Conservation (phyloP, 176 grass and related monocot species). For the Pontederia crassipes region DNA sequence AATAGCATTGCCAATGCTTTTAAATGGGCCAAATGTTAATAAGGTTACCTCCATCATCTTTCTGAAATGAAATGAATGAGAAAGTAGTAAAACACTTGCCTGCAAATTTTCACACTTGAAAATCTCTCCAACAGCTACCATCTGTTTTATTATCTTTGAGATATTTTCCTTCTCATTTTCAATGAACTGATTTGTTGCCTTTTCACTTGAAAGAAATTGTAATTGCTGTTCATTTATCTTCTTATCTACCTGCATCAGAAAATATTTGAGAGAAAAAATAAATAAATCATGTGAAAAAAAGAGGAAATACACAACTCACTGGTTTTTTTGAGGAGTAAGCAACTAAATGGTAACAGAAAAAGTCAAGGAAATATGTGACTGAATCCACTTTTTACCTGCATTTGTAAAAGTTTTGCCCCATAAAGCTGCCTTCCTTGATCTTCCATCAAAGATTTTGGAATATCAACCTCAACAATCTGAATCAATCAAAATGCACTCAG, state of each 20-base stretch:
- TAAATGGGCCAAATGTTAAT: no score
- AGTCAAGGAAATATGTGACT: neutral
- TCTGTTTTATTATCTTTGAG: conserved; percentile 78
- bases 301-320: conserved; percentile 9
- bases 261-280: conserved; percentile 18
- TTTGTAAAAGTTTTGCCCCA: conserved; percentile 78
- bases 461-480: conserved; percentile 87
- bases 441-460: conserved; percentile 85
- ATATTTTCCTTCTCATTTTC: conserved; percentile 74
- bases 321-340: neutral
- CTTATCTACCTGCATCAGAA: conserved; percentile 51
- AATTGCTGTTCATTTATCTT: conserved; percentile 82
- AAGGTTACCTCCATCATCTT: no score
- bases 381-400: conserved; percentile 46
- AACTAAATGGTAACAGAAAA: neutral
- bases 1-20: no score
- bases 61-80: no score
- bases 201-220: conserved; percentile 56
- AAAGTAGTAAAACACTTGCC: conserved; percentile 24
- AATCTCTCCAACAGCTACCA: conserved; percentile 82
- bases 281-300: conserved; percentile 8
- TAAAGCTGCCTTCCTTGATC: conserved; percentile 95
- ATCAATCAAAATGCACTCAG: conserved; percentile 19
- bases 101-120: conserved; percentile 93
- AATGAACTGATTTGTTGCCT: conserved; percentile 60